These are phyloP conservation scores for Begonia peltatifolia DNA, from an alignment of 306 rosid genomes.

Conservation along the genomic window DNA sequence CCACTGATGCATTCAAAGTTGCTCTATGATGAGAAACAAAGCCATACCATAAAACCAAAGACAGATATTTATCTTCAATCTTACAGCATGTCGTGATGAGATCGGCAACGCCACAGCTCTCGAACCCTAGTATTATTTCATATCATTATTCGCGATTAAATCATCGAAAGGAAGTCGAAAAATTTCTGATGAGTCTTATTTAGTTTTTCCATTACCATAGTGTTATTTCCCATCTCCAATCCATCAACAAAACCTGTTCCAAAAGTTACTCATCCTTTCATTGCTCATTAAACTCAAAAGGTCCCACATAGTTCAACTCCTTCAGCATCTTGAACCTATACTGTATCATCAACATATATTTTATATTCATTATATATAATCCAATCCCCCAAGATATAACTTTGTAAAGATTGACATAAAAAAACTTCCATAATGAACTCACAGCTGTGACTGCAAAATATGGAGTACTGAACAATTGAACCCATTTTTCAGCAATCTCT, in stretches of 20 bases:
- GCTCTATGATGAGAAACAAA: conserved; percentile 4
- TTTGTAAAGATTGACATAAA: too few species aligned
- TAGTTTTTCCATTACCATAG: conserved; percentile 34
- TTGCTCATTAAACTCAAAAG: conserved; percentile 11
- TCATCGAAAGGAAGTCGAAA: too few species aligned
- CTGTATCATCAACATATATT: conserved; percentile 3
- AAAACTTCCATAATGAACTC: conserved; percentile 10
- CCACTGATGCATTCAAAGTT: conserved; percentile 34
- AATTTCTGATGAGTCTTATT: too few species aligned
- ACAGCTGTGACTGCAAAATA: conserved; percentile 74
- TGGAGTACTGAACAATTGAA: conserved; percentile 70
- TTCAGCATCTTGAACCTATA: conserved; percentile 73
- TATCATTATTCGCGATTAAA: neutral
- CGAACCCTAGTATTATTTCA: conserved; percentile 50
- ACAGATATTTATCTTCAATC: conserved; percentile 14
- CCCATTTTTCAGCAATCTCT: conserved; percentile 82
- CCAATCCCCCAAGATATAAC: neutral
- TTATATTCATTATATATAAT: neutral
- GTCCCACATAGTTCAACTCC: conserved; percentile 96
- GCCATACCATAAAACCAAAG: neutral
- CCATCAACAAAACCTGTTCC: conserved; percentile 91
- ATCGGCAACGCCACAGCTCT: conserved; percentile 94
- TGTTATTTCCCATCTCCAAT: conserved; percentile 91
- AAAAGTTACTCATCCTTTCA: conserved; percentile 10
- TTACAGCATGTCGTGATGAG: conserved; percentile 90